Evolutionary conservation across 2,329 filamentous ascomycete genomes (phyloP).

Genomic region (Bipolaris oryzae): DNA sequence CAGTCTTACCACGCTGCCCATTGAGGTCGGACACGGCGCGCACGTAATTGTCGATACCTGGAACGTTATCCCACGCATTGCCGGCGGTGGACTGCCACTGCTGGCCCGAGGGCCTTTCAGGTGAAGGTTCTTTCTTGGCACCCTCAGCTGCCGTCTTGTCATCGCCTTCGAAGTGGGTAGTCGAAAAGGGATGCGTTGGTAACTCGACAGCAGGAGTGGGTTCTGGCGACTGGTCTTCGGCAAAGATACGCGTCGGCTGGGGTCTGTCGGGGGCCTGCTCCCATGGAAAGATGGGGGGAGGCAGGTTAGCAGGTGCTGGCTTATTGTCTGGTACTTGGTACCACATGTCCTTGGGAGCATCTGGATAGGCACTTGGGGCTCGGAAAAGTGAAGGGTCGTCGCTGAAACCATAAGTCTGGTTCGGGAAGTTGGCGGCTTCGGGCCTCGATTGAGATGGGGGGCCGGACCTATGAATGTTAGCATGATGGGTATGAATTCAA

Average conservation of each 20-base stretch:
- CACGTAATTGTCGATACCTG: constrained; percentile 87
- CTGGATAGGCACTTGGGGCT: constrained; percentile 77
- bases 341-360: constrained; percentile 86
- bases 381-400: constrained; percentile 75
- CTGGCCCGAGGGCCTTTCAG: constrained; percentile 51
- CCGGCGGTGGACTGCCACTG: constrained; percentile 68
- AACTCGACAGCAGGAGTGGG: constrained; percentile 43
- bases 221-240: constrained; percentile 56
- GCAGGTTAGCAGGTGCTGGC: constrained; percentile 64
- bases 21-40: constrained; percentile 69
- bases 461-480: constrained; percentile 39
- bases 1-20: constrained; percentile 58
- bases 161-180: constrained; percentile 37
- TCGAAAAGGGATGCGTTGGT: constrained; percentile 37
- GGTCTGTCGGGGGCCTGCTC: constrained; percentile 70
- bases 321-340: constrained; percentile 73
- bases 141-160: constrained; percentile 15
- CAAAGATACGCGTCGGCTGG: constrained; percentile 69
- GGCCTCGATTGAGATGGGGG: constrained; percentile 72
- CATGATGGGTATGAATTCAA: neutral
- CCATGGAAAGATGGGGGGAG: constrained; percentile 87
- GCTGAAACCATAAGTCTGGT: constrained; percentile 82
- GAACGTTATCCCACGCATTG: constrained; percentile 94
- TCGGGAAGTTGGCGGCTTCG: constrained; percentile 84
- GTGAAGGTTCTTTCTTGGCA: constrained; percentile 20